Evolutionary conservation across 495 filamentous ascomycete species (phyloP).

Genomic region (Friedmanniomyces simplex): DNA sequence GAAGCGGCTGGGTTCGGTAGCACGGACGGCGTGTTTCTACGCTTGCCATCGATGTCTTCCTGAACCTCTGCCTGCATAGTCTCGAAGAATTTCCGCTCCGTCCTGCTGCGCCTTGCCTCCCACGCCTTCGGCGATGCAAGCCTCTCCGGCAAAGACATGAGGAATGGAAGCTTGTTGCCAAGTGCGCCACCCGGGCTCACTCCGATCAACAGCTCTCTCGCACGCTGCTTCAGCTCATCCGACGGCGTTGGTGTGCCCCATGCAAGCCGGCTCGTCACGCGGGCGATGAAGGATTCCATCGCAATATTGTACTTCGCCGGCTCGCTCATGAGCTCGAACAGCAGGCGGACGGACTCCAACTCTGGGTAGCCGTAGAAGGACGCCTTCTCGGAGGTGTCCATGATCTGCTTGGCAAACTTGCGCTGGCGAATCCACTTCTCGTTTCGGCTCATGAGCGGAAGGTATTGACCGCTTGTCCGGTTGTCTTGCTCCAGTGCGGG

Average conservation of each 20-base stretch:
- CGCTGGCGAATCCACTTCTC: constrained; percentile 45
- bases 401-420: constrained; percentile 47
- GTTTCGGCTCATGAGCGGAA: constrained; percentile 44
- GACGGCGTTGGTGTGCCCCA: constrained; percentile 45
- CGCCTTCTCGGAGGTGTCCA: constrained; percentile 37
- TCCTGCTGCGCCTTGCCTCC: constrained; percentile 26
- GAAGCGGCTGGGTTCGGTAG: background rate
- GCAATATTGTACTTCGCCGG: constrained; percentile 40
- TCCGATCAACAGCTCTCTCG: constrained; percentile 45
- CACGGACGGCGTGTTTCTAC: background rate
- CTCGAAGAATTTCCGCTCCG: constrained; percentile 29
- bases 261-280: constrained; percentile 45
- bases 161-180: constrained; percentile 36
- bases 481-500: constrained; percentile 39
- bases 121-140: constrained; percentile 26
- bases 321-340: constrained; percentile 36
- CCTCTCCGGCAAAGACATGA: constrained; percentile 30
- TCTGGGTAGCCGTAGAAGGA: constrained; percentile 43
- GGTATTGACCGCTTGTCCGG: constrained; percentile 45
- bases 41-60: constrained; percentile 22
- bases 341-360: constrained; percentile 44
- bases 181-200: constrained; percentile 47
- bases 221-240: constrained; percentile 43
- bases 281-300: constrained; percentile 50
- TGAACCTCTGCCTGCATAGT: constrained; percentile 28